Evolutionary conservation across 2,329 filamentous ascomycete species (phyloP), one percentile per base, ranked within the genome.

Genomic region (Cryphonectria naterciae): DNA sequence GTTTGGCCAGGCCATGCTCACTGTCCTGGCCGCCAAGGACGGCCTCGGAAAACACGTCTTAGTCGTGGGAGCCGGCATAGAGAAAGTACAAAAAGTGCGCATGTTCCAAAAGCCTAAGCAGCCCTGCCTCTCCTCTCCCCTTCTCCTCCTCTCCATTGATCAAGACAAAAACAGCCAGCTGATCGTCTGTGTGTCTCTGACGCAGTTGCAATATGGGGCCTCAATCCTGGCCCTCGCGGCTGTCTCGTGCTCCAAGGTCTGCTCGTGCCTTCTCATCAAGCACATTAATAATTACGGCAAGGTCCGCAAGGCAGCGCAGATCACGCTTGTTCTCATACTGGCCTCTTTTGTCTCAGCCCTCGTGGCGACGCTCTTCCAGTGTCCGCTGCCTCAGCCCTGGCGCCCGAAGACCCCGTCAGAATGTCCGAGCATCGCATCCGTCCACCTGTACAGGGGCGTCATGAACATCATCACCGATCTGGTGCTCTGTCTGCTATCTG

Each of bases 311-410:
- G 49, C 65, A n/a, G 52, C 49, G 28, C 28, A 22, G 52, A 25
- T 39, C 37, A 39, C 52, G 32, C 49, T 56, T 8, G 46, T 15
- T 25, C 13, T 67, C 35, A 39, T 35, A 13, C 5, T 67, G 22
- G 28, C 39, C 65, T 67, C 35, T 8, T 56, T 70, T 32, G 60
- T 73, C 7, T 61, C 72, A 2, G 15, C 28, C 19, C 2, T 68
- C 2, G 63, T 73, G 56, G 65, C 19, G 49, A 52, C 49, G 49
- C 22, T 52, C 19, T 25, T 52, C 49, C 49, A 70, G 28, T 91
- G 87, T 88, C 89, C 91, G 77, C 64, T 72, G 35, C 71, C 70
- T 4, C 32, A 17, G 28, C 67, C 71, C 11, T 74, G 70, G 71
- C 61, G 58, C n/a, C 60, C 72, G 11, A 15, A 8, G 13, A 70